A percentile compares a stretch with the other conserved stretches of the same genome.
phyloP scores from a whole-genome alignment of 495 filamentous ascomycete genomes.

The Lasiosphaeriaceae sp. region DNA sequence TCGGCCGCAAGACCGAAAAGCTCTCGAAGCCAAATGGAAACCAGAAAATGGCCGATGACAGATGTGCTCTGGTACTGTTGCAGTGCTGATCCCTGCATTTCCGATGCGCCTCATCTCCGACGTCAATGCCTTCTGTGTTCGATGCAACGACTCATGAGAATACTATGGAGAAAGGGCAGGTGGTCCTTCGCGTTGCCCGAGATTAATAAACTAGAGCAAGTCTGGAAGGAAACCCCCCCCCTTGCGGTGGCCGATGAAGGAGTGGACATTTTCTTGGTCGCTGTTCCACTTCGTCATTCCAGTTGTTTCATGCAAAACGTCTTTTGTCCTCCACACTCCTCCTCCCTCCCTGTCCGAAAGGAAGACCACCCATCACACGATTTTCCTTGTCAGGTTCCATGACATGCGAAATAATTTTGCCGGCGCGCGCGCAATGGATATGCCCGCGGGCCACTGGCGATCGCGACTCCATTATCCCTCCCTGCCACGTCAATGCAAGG shows the following conservation, averaged over 20 bases:
- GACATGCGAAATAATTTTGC: slow-evolving; percentile 11
- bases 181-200: background rate
- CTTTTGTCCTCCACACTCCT: too few relatives aligned
- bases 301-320: slow-evolving; percentile 22
- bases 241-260: background rate
- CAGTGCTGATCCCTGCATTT: slow-evolving; percentile 18
- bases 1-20: too few relatives aligned
- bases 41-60: background rate
- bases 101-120: slow-evolving; percentile 34
- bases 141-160: background rate
- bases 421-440: background rate
- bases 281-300: slow-evolving; percentile 18
- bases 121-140: slow-evolving; percentile 21
- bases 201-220: background rate
- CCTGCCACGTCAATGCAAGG: slow-evolving; percentile 3
- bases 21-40: background rate
- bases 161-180: background rate
- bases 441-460: slow-evolving; percentile 1
- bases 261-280: background rate
- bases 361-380: too few relatives aligned
- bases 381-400: too few relatives aligned
- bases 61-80: background rate
- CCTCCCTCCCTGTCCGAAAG: too few relatives aligned
- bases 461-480: background rate
- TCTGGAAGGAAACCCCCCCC: background rate